Evolutionary conservation across 345 rosid genomes (phyloP).

Genomic region (Pistacia vera): DNA sequence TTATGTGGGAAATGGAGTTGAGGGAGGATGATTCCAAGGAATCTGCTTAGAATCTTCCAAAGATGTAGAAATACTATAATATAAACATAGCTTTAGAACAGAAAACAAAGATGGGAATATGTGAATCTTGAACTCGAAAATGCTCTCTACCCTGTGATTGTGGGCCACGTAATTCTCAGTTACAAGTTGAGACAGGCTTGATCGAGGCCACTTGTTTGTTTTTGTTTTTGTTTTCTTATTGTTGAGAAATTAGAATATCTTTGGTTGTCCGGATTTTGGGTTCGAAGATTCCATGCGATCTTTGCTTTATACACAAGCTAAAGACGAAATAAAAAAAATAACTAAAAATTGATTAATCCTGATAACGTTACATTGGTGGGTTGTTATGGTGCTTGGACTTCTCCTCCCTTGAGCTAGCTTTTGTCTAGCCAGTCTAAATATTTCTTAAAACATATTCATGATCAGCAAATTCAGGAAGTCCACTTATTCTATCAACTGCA

Average conservation of each 20-base stretch:
- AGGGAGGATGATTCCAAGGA: constrained; percentile 16
- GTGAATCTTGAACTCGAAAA: not conserved
- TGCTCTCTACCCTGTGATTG: not conserved
- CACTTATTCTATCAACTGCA: too few species aligned
- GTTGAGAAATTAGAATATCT: too few species aligned
- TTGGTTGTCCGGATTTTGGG: not conserved
- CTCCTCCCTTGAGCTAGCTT: too few species aligned
- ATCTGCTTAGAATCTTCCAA: constrained; percentile 32
- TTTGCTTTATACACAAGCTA: not conserved
- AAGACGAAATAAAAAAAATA: not conserved
- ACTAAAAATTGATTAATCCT: too few species aligned
- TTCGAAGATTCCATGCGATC: not conserved
- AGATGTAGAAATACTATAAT: not conserved
- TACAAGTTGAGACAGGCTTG: not conserved
- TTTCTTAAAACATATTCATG: too few species aligned
- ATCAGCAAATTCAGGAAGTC: too few species aligned
- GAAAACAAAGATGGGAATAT: constrained; percentile 10
- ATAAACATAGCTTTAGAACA: not conserved
- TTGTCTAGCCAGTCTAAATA: too few species aligned
- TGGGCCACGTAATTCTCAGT: not conserved
- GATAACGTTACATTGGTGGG: too few species aligned
- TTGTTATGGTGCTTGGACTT: too few species aligned
- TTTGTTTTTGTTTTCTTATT: too few species aligned
- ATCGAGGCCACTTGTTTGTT: not conserved
- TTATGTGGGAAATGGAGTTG: not conserved